Base-by-base conservation (phyloP, 1,284 basidiomycete genomes). In the Meira nashicola region DNA sequence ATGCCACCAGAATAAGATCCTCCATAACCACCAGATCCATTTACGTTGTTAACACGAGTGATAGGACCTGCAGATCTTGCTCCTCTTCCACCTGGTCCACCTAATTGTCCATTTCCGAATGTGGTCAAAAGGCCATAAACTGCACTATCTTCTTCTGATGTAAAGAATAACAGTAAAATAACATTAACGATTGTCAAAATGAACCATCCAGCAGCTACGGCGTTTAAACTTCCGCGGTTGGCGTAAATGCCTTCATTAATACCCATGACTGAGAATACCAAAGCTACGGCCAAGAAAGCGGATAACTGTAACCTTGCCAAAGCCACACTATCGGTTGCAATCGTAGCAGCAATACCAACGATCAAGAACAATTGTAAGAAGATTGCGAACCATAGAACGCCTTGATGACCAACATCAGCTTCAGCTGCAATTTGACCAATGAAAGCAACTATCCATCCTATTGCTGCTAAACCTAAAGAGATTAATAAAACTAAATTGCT, bases 111-210 rank as follows among this genome's bases (percentile, higher is more conserved):
- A 23, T 89, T 90, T 57, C 91, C 90, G 67, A 89, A 81, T 15
- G 86, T 84, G 79, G 91, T 92, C 84, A 96, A 89, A 61, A 94
- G 71, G 78, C 90, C 83, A 57, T 90, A 84, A 52, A 86, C 80
- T 66, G 90, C 85, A 1, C 92, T 89, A 76, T 92, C 92, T 71
- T 96, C 92, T 76, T 96, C 93, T 1, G 92, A 89, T 4, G 93
- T 94, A 78, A 98, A 91, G 83, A 90, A 96, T 64, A 97, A 84
- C 19, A 95, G 85, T 93, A 93, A 97, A 63, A 97, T 80, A 76
- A 97, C 80, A 71, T 84, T 81, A 54, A 92, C 89, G 63, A 97
- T 85, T 38, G 91, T 83, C 57, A 94, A 85, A 65, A 98, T 85
- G 72, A 98, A 85, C 89, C 90, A 97, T 65, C 94, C 94, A 5